A percentile compares a stretch with the other conserved stretches of the same genome.
Evolutionary conservation across 345 rosid species (phyloP).

Genomic region (Corchorus olitorius): DNA sequence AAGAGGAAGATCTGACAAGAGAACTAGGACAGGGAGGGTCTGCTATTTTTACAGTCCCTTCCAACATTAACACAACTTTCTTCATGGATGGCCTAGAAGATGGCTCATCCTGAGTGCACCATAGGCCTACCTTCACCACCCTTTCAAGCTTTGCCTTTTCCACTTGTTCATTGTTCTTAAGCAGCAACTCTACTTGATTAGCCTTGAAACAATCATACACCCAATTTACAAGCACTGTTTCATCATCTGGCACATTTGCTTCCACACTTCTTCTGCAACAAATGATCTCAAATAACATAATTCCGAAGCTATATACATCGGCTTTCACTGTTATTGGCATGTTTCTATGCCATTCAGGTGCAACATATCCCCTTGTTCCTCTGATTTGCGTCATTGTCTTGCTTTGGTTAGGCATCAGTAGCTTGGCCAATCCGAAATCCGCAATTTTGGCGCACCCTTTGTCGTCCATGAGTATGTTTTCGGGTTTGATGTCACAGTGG

Average conservation of each 20-base stretch:
- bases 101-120: slow-evolving; percentile 31
- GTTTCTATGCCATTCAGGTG: slow-evolving; percentile 29
- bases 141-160: not conserved
- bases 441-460: slow-evolving; percentile 20
- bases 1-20: too few relatives aligned
- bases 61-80: slow-evolving; percentile 27
- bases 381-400: slow-evolving; percentile 21
- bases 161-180: slow-evolving; percentile 19
- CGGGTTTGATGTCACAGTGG: slow-evolving; percentile 33
- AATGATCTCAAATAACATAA: slow-evolving; percentile 32
- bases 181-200: slow-evolving; percentile 23
- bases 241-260: slow-evolving; percentile 6
- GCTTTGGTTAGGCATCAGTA: slow-evolving; percentile 24
- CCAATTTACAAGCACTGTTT: slow-evolving; percentile 32
- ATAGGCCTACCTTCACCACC: slow-evolving; percentile 31
- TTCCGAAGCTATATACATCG: slow-evolving; percentile 32
- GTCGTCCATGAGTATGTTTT: slow-evolving; percentile 27
- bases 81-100: slow-evolving; percentile 24
- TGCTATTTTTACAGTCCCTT: not conserved
- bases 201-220: slow-evolving; percentile 23
- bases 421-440: slow-evolving; percentile 30
- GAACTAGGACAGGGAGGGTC: too few relatives aligned
- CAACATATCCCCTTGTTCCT: slow-evolving; percentile 45
- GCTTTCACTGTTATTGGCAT: slow-evolving; percentile 8
- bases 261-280: slow-evolving; percentile 26